Evolutionary conservation across 2,329 filamentous ascomycete genomes (phyloP).

Genomic region (Fonsecaea multimorphosa): DNA sequence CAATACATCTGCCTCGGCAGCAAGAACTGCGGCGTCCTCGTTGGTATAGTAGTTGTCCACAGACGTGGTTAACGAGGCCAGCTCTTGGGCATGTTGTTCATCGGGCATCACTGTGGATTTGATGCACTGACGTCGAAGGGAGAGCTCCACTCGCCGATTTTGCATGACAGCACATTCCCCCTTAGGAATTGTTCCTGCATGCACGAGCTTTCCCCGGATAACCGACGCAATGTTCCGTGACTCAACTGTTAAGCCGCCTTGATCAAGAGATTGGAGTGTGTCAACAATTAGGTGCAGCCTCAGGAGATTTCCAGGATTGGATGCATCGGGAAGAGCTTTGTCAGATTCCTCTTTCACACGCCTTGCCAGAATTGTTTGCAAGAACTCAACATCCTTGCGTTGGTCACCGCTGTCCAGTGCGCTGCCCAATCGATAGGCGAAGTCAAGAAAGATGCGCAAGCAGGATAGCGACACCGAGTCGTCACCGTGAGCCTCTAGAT

Average conservation of each 20-base stretch:
- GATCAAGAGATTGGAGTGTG: not conserved
- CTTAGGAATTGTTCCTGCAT: not conserved
- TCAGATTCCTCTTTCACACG: constrained; percentile 10
- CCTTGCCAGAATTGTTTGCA: constrained; percentile 5
- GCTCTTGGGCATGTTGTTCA: constrained; percentile 12
- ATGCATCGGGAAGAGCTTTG: not conserved
- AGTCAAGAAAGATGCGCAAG: constrained; percentile 13
- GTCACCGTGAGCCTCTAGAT: not conserved
- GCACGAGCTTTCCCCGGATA: constrained; percentile 13
- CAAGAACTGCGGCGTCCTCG: constrained; percentile 14
- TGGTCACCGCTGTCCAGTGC: not conserved
- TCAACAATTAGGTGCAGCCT: constrained; percentile 5
- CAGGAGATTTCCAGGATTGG: not conserved
- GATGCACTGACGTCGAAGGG: constrained; percentile 13
- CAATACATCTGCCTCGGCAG: constrained; percentile 20
- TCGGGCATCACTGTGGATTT: not conserved
- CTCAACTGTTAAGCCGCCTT: not conserved
- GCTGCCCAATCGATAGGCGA: not conserved
- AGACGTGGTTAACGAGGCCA: constrained; percentile 8
- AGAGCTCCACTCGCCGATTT: constrained; percentile 1
- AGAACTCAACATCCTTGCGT: constrained; percentile 10
- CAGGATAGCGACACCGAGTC: constrained; percentile 3
- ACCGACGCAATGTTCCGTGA: not conserved
- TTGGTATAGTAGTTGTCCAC: constrained; percentile 2
- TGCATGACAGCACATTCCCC: not conserved